Base-by-base conservation (phyloP, 140 eudicot genomes). In the Senecio squalidus region DNA sequence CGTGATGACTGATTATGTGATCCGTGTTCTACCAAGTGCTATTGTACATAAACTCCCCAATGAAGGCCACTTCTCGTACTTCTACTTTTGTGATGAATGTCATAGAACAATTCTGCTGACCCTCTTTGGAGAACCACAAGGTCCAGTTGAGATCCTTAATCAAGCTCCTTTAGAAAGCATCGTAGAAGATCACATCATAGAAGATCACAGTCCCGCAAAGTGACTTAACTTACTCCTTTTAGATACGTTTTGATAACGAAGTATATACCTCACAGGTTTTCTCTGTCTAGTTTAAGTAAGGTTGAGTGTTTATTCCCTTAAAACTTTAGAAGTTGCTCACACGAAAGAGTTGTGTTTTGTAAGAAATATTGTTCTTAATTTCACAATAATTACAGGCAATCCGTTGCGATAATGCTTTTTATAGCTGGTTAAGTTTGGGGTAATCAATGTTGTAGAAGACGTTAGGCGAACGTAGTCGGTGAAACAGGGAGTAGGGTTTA, bases 1-100 rank as follows among this genome's bases (percentile, higher is more conserved):
- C 63, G 64, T 78, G 23, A 60, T 87, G 78, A 66, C 81, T 4
- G 95, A 87, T 48, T 92, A 78, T 46, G 74, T 87, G 56, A 41
- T 76, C 9, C 88, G 98, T 46, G 68, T 87, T 28, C 74, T 92
- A 45, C 96, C 95, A 26, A 66, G 53, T 31, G 96, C 86, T 4
- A 3, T 60, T 31, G 73, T 92, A 68, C 98, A 92, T 80, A 82
- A 53, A 46, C 86, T 92, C 43, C 83, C 78, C 6, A 78, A 75
- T 64, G 83, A 87, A 30, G 95, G 98, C 4, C 98, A 92, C 70
- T 87, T 87, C 66, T 86, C 96, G 9, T 87, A 74, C 59, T 76
- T 84, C 53, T 81, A 67, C 53, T 65, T 79, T 20, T 87, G 98
- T 38, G 81, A 87, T 34, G 85, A 81, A 65, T 92, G 98, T 44